Percentiles rank a stretch among this genome's conserved stretches.
Evolutionary conservation across 192 early-diverging fungal genomes (phyloP).

Genomic region (Polychytrium aggregatum): DNA sequence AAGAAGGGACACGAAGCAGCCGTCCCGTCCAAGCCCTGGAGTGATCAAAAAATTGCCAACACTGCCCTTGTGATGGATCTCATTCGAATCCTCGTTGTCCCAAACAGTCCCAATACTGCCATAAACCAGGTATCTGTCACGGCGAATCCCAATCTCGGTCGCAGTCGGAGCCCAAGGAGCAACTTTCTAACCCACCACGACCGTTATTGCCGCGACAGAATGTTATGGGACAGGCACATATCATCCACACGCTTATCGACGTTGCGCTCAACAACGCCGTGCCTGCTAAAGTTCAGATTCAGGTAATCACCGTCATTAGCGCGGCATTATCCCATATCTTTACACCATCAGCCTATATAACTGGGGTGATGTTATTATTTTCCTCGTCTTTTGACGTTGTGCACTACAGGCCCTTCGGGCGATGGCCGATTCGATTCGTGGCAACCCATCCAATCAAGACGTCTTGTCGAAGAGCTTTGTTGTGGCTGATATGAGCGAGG

Average conservation of each 20-base stretch:
- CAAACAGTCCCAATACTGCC: conserved; percentile 74
- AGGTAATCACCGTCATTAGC: no score
- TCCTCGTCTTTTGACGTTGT: no score
- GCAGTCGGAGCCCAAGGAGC: no score
- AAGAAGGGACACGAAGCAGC: no score
- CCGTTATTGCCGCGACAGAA: no score
- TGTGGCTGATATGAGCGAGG: conserved; percentile 7
- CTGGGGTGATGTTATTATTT: no score
- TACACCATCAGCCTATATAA: no score
- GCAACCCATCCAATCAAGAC: conserved; percentile 66
- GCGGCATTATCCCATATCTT: no score
- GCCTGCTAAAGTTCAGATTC: conserved; percentile 63
- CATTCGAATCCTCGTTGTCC: conserved; percentile 78
- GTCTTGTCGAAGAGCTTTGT: conserved; percentile 62
- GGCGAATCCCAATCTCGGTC: not conserved
- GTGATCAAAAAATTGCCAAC: conserved; percentile 76
- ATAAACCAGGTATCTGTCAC: conserved; percentile 60
- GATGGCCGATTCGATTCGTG: conserved; percentile 71
- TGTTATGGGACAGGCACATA: conserved; percentile 72
- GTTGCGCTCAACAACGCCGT: conserved; percentile 63
- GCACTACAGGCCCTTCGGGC: conserved; percentile 71
- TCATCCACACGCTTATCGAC: conserved; percentile 70
- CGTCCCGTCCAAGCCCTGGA: no score
- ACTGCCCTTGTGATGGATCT: conserved; percentile 80
- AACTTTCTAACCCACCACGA: no score